Conservation (phyloP, 2,329 filamentous ascomycete genomes). For the Blastomyces gilchristii region DNA sequence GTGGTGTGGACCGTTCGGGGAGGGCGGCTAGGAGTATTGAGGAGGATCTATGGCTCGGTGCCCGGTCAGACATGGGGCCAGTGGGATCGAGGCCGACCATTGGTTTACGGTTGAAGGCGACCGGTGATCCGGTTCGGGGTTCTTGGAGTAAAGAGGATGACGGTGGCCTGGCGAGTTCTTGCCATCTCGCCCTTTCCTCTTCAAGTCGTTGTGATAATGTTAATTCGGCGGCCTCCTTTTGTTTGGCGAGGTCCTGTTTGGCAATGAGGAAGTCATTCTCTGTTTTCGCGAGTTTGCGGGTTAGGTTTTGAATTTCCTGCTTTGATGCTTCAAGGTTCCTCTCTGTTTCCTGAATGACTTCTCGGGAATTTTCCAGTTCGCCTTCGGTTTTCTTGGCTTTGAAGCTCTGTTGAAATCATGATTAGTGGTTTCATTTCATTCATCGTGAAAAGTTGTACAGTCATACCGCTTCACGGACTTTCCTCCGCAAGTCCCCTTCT, state of each 20-base stretch:
- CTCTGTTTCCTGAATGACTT: slow-evolving; percentile 31
- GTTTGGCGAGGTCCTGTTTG: slow-evolving; percentile 46
- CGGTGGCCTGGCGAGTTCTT: slow-evolving; percentile 34
- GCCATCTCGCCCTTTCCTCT: slow-evolving; percentile 54
- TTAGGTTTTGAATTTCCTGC: slow-evolving; percentile 45
- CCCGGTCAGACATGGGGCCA: slow-evolving; percentile 26
- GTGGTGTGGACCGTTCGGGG: slow-evolving; percentile 31
- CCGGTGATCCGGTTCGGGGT: slow-evolving; percentile 33
- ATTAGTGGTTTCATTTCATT: slow-evolving; percentile 20
- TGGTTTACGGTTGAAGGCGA: slow-evolving; percentile 32
- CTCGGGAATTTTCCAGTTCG: slow-evolving; percentile 60
- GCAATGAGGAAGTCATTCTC: slow-evolving; percentile 54
- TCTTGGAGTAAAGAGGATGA: slow-evolving; percentile 27
- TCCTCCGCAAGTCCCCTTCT: slow-evolving; percentile 80
- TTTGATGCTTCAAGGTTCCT: slow-evolving; percentile 55
- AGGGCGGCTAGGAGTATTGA: slow-evolving; percentile 29
- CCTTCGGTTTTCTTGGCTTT: slow-evolving; percentile 64
- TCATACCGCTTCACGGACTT: slow-evolving; percentile 73
- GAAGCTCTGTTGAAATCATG: slow-evolving; percentile 43
- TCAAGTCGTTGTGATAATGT: slow-evolving; percentile 51
- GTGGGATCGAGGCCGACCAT: slow-evolving; percentile 28
- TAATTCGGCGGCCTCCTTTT: slow-evolving; percentile 49
- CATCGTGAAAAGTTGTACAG: background rate
- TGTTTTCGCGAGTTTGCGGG: slow-evolving; percentile 36
- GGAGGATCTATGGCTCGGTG: slow-evolving; percentile 33